Percentiles rank a stretch among this genome's conserved stretches.
Conservation (phyloP, 2,329 filamentous ascomycete species). For the Aschersonia sp. region DNA sequence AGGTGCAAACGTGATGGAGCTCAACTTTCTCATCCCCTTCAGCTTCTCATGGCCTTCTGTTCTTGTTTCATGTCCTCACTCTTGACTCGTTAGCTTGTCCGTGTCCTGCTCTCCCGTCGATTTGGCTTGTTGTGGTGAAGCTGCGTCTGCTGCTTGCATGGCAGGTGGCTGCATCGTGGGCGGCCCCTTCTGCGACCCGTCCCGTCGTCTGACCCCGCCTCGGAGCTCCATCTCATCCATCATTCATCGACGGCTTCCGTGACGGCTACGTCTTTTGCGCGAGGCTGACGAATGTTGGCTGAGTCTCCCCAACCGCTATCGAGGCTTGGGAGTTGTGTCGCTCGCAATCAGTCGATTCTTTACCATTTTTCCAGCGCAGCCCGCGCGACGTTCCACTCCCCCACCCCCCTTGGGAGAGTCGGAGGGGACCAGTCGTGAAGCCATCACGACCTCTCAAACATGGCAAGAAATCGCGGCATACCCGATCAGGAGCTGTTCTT, state of each 20-base stretch:
- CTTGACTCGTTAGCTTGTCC: too few species aligned
- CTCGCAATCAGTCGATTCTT: too few species aligned
- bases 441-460: neutral
- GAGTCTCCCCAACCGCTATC: too few species aligned
- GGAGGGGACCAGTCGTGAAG: neutral
- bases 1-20: too few species aligned
- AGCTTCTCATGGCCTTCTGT: too few species aligned
- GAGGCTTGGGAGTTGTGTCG: too few species aligned
- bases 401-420: neutral
- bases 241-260: constrained; percentile 1
- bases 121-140: too few species aligned
- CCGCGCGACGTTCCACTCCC: neutral
- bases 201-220: neutral
- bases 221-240: neutral
- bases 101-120: too few species aligned
- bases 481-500: constrained; percentile 78
- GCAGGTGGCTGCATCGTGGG: constrained; percentile 2
- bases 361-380: too few species aligned
- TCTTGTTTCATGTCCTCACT: too few species aligned
- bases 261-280: neutral
- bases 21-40: too few species aligned
- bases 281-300: too few species aligned
- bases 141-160: neutral
- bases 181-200: constrained; percentile 10
- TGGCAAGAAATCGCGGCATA: constrained; percentile 45